A percentile compares a stretch with the other conserved stretches of the same genome.
phyloP scores from a whole-genome alignment of 192 early-diverging fungal genomes.

The Linnemannia zychae region DNA sequence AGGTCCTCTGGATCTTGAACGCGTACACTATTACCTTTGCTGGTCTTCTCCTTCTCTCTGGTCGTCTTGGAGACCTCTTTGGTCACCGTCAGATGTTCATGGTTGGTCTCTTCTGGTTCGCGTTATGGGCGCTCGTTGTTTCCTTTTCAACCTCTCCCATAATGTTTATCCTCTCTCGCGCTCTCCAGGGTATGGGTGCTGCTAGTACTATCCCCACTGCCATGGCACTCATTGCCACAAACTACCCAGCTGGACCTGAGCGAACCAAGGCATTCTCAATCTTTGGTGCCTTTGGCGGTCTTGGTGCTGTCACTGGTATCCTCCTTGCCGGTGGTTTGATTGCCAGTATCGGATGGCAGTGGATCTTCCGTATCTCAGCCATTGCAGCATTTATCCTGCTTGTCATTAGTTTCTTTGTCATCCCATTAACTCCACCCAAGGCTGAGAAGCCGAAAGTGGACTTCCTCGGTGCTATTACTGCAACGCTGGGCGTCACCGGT shows the following conservation, averaged over 20 bases:
- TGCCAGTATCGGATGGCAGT: constrained; percentile 51
- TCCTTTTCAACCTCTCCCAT: constrained; percentile 43
- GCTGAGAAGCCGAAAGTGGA: constrained; percentile 47
- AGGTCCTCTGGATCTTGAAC: constrained; percentile 42
- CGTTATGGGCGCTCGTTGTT: constrained; percentile 40
- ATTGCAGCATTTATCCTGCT: constrained; percentile 32
- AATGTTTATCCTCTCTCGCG: constrained; percentile 51
- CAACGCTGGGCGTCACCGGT: constrained; percentile 40
- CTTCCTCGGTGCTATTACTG: constrained; percentile 37
- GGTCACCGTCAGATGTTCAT: constrained; percentile 53
- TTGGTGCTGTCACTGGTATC: constrained; percentile 47
- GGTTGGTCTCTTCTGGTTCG: constrained; percentile 47
- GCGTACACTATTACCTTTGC: constrained; percentile 55
- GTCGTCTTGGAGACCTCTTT: constrained; percentile 54
- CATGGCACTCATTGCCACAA: constrained; percentile 52
- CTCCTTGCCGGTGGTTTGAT: constrained; percentile 50
- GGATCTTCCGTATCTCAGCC: constrained; percentile 57
- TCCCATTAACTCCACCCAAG: constrained; percentile 30
- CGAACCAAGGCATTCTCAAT: constrained; percentile 40
- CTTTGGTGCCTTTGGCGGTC: constrained; percentile 46
- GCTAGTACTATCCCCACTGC: constrained; percentile 44
- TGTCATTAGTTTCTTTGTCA: constrained; percentile 24
- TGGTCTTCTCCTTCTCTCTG: constrained; percentile 44
- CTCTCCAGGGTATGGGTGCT: constrained; percentile 50
- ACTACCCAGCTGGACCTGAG: constrained; percentile 28